phyloP scores from a whole-genome alignment of 495 filamentous ascomycete genomes.

The Tuber brumale region DNA sequence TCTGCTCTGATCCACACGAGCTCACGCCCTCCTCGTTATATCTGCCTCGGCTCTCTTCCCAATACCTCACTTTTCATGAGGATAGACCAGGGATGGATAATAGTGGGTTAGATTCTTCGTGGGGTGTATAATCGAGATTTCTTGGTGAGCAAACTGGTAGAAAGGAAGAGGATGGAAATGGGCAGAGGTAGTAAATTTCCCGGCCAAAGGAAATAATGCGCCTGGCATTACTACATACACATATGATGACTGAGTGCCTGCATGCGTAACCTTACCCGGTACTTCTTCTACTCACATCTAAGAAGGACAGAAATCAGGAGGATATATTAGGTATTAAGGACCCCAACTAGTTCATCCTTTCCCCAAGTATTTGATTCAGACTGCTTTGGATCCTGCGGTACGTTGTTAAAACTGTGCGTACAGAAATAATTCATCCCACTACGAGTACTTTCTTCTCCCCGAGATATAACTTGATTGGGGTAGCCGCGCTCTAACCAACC shows the following conservation, averaged over 20 bases:
- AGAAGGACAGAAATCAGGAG: background rate
- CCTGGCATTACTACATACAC: background rate
- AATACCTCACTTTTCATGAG: background rate
- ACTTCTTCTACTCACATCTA: background rate
- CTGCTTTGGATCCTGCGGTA: background rate
- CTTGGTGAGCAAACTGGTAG: background rate
- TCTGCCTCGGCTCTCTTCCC: background rate
- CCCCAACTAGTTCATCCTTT: background rate
- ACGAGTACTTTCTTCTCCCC: no score
- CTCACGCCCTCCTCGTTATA: background rate
- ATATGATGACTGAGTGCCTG: background rate
- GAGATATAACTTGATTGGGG: background rate
- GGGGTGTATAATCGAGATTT: slow-evolving; percentile 1
- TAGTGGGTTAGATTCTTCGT: background rate
- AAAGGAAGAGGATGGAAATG: background rate
- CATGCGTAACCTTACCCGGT: background rate
- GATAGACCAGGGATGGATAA: background rate
- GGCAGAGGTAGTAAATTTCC: background rate
- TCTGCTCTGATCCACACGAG: background rate
- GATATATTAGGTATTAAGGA: background rate
- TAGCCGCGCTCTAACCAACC: background rate
- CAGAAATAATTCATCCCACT: background rate
- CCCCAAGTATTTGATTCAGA: background rate
- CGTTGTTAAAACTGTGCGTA: background rate
- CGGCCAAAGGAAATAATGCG: background rate